Conservation (phyloP, 2,329 filamentous ascomycete species). For the Colletotrichum horii region DNA sequence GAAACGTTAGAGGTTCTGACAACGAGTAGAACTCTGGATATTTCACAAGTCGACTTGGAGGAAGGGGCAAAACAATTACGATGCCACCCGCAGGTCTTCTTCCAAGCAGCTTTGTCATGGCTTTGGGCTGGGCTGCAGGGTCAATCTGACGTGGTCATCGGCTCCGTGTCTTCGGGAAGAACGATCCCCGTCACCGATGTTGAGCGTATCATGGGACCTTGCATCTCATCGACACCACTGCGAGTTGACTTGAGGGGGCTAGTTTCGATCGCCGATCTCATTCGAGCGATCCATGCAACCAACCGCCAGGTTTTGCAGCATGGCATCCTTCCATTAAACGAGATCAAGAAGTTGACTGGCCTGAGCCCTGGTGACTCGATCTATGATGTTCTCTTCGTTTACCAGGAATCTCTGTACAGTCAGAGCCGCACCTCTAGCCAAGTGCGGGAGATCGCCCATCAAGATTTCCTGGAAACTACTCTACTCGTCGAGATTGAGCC, state of each 20-base stretch:
- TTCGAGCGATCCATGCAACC: constrained; percentile 66
- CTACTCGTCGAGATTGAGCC: constrained; percentile 81
- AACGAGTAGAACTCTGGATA: constrained; percentile 32
- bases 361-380: constrained; percentile 61
- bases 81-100: constrained; percentile 72
- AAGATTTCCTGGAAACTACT: constrained; percentile 78
- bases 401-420: constrained; percentile 74
- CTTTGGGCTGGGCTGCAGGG: constrained; percentile 71
- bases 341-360: constrained; percentile 69
- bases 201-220: constrained; percentile 80
- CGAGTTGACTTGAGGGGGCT: constrained; percentile 63
- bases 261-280: constrained; percentile 61
- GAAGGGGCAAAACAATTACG: constrained; percentile 42
- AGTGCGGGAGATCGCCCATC: constrained; percentile 62
- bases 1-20: constrained; percentile 30
- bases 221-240: constrained; percentile 76
- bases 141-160: constrained; percentile 71
- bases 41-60: constrained; percentile 38
- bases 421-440: constrained; percentile 24
- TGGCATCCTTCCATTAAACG: constrained; percentile 65
- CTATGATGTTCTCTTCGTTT: constrained; percentile 83
- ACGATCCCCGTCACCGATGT: constrained; percentile 73
- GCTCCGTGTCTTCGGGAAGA: constrained; percentile 82
- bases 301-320: constrained; percentile 72
- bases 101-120: constrained; percentile 74